phyloP scores from a whole-genome alignment of 257 asterid genomes.

The Solanum chmielewskii region DNA sequence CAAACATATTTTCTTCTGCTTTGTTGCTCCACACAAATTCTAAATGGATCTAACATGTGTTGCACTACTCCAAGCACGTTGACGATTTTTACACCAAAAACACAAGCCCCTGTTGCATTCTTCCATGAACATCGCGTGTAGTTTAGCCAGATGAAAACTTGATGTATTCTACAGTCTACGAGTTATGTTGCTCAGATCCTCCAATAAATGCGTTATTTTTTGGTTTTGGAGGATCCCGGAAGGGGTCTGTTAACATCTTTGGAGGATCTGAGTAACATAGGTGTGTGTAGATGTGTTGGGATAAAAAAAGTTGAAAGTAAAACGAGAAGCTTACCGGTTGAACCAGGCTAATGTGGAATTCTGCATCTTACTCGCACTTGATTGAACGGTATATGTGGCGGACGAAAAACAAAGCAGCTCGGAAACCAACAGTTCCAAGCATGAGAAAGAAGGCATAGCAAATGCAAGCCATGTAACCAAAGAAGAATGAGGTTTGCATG shows the following conservation, averaged over 20 bases:
- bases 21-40: not conserved
- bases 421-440: slow-evolving; percentile 25
- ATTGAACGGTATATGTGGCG: slow-evolving; percentile 23
- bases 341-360: not conserved
- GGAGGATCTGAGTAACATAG: not conserved
- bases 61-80: not conserved
- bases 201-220: not conserved
- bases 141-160: not conserved
- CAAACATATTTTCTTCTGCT: not conserved
- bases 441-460: slow-evolving; percentile 23
- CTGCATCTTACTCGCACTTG: slow-evolving; percentile 14
- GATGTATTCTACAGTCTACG: not conserved
- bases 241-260: not conserved
- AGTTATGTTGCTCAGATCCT: not conserved
- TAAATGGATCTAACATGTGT: not conserved
- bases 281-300: not conserved
- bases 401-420: slow-evolving; percentile 17
- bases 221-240: not conserved
- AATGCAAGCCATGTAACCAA: slow-evolving; percentile 23
- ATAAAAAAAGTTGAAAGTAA: not conserved
- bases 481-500: slow-evolving; percentile 25
- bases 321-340: not conserved
- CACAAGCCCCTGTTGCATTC: not conserved
- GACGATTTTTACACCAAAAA: not conserved
- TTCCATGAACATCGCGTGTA: not conserved